Percentiles rank a stretch among this genome's conserved stretches.
Conservation (phyloP, 2,329 filamentous ascomycete species). For the Albifimbria verrucaria region DNA sequence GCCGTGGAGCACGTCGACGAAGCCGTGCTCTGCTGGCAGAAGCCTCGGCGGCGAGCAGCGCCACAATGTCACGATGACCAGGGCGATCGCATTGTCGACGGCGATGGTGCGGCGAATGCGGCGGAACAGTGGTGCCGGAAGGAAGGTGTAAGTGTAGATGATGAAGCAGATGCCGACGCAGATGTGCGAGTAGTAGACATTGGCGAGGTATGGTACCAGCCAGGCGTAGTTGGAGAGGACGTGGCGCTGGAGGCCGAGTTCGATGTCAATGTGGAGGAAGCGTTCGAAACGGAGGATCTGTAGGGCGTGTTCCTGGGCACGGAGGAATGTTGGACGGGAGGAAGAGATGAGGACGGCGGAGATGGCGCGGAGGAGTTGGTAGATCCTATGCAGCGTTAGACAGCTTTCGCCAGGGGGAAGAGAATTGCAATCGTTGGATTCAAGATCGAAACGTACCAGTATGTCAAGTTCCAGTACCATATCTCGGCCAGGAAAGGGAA, state of each 20-base stretch:
- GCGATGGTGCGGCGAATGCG: constrained; percentile 44
- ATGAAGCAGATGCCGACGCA: constrained; percentile 42
- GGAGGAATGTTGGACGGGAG: constrained; percentile 32
- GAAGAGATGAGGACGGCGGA: constrained; percentile 37
- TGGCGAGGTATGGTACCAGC: constrained; percentile 36
- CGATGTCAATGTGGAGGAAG: constrained; percentile 33
- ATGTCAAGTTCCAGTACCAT: constrained; percentile 34
- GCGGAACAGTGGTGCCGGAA: constrained; percentile 35
- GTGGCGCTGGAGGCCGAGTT: constrained; percentile 35
- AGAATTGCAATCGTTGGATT: not conserved
- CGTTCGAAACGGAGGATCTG: constrained; percentile 36
- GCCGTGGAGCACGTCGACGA: constrained; percentile 41
- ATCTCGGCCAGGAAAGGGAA: constrained; percentile 32
- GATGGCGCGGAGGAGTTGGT: constrained; percentile 40
- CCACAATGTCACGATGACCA: constrained; percentile 43
- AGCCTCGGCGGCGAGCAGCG: constrained; percentile 46
- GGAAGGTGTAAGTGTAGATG: constrained; percentile 44
- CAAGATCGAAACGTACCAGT: constrained; percentile 20
- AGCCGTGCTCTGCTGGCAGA: constrained; percentile 43
- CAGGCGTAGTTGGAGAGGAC: constrained; percentile 31
- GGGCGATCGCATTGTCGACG: constrained; percentile 45
- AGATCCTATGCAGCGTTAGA: constrained; percentile 25
- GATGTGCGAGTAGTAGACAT: constrained; percentile 45
- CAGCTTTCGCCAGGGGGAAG: not conserved
- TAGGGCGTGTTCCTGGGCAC: constrained; percentile 36